These are phyloP conservation scores for Dinochytrium kinnereticum DNA, from an alignment of 371 early-diverging fungal genomes.

Conservation along the genomic window DNA sequence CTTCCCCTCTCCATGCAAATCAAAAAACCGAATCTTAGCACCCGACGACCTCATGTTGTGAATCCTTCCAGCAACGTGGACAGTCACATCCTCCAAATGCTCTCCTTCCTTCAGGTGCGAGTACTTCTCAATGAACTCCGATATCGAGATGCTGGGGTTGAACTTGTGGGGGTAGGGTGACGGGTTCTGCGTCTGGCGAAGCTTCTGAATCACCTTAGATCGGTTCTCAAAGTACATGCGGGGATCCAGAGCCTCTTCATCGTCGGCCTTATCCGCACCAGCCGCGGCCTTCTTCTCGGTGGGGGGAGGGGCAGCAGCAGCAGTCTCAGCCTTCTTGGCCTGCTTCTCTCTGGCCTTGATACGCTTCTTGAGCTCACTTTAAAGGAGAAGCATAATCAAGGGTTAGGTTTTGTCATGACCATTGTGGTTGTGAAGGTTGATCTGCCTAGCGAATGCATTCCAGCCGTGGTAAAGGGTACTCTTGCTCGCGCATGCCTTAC, in stretches of 20 bases:
- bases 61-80: conserved; percentile 77
- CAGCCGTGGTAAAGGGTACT: too few relatives aligned
- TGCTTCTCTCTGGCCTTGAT: conserved; percentile 80
- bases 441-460: too few relatives aligned
- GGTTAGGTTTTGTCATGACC: too few relatives aligned
- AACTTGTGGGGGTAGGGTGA: conserved; percentile 98
- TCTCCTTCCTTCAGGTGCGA: conserved; percentile 72
- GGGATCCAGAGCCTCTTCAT: conserved; percentile 85
- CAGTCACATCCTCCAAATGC: conserved; percentile 68
- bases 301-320: conserved; percentile 58
- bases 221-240: conserved; percentile 98
- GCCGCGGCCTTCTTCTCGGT: conserved; percentile 59
- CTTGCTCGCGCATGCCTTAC: too few relatives aligned
- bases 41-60: conserved; percentile 77
- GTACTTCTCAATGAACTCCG: conserved; percentile 88
- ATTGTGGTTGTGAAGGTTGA: too few relatives aligned
- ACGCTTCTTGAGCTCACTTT: conserved; percentile 94
- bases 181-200: conserved; percentile 78
- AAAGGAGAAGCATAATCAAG: too few relatives aligned
- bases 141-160: conserved; percentile 83
- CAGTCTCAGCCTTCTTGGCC: conserved; percentile 66
- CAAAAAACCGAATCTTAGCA: conserved; percentile 93
- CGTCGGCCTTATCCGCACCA: conserved; percentile 58
- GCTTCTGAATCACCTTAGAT: conserved; percentile 78
- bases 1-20: conserved; percentile 90